phyloP scores from a whole-genome alignment of 192 early-diverging fungal genomes.

The Backusella tuberculispora region DNA sequence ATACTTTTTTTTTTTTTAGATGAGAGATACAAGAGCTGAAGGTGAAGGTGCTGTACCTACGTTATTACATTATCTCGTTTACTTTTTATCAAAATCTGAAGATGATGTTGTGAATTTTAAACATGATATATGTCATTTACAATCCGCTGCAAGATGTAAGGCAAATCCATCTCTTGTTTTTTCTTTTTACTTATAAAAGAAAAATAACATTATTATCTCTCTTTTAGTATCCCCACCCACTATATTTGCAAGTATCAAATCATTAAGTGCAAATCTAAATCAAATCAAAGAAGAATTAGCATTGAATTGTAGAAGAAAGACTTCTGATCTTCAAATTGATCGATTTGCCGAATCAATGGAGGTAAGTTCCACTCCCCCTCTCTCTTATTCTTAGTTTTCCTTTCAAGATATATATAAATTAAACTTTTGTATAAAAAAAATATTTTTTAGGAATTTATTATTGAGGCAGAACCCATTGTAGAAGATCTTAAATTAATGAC shows the following conservation, averaged over 20 bases:
- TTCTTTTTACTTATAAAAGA: too few relatives aligned
- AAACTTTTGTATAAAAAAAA: too few relatives aligned
- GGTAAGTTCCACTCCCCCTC: slow-evolving; percentile 34
- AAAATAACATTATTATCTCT: too few relatives aligned
- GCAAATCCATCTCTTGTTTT: not conserved
- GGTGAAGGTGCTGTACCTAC: slow-evolving; percentile 47
- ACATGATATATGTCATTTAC: slow-evolving; percentile 55
- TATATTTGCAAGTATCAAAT: slow-evolving; percentile 49
- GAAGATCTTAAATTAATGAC: slow-evolving; percentile 43
- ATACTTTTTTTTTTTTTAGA: too few relatives aligned
- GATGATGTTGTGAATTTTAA: slow-evolving; percentile 48
- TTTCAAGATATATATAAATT: too few relatives aligned
- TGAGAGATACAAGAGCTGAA: slow-evolving; percentile 55
- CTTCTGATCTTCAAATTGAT: slow-evolving; percentile 48
- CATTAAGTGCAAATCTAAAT: slow-evolving; percentile 43
- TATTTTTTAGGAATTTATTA: slow-evolving; percentile 47
- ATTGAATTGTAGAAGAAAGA: slow-evolving; percentile 16
- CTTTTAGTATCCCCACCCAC: slow-evolving; percentile 48
- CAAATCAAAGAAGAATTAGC: slow-evolving; percentile 53
- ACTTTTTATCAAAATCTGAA: slow-evolving; percentile 45
- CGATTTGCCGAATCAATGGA: slow-evolving; percentile 54
- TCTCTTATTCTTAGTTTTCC: not conserved
- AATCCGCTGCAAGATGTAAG: slow-evolving; percentile 50
- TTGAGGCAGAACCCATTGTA: slow-evolving; percentile 47
- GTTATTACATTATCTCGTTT: slow-evolving; percentile 57